These are phyloP conservation scores for Pseudogymnoascus sp. DNA, from an alignment of 2,329 filamentous ascomycete species.

Conservation along the genomic window DNA sequence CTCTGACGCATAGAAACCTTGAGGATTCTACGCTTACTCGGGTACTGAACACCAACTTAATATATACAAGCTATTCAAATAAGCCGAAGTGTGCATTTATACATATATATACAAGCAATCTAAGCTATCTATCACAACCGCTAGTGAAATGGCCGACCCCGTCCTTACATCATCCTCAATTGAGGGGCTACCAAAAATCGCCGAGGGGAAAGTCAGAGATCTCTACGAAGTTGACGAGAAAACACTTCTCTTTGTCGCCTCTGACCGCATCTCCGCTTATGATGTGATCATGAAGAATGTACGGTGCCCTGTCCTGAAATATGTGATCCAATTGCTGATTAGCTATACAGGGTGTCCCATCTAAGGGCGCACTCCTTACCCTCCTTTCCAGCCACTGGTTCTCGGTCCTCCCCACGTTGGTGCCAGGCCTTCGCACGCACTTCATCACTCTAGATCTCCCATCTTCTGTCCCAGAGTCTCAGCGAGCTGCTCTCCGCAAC, in stretches of 20 bases:
- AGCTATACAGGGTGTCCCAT: conserved; percentile 50
- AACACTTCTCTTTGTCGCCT: conserved; percentile 73
- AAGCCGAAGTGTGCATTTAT: neutral
- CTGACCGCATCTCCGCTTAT: conserved; percentile 90
- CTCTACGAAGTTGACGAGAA: conserved; percentile 64
- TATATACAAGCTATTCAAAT: neutral
- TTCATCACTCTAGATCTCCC: conserved; percentile 53
- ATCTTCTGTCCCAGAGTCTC: conserved; percentile 32
- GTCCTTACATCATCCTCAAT: conserved; percentile 17
- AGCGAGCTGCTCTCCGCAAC: conserved; percentile 37
- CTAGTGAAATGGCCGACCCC: conserved; percentile 14
- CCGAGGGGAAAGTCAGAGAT: conserved; percentile 65
- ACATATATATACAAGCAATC: conserved; percentile 5
- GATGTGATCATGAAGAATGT: conserved; percentile 84
- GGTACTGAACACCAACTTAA: neutral
- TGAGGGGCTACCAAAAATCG: conserved; percentile 20
- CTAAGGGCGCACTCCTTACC: conserved; percentile 60
- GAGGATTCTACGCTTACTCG: neutral
- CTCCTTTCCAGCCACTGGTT: conserved; percentile 64
- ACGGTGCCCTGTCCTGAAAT: conserved; percentile 41
- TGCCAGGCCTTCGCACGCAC: conserved; percentile 54
- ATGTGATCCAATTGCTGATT: conserved; percentile 32
- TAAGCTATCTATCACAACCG: neutral
- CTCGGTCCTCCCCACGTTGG: conserved; percentile 44
- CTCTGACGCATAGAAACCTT: conserved; percentile 4